Percentiles rank a stretch among this genome's conserved stretches.
Evolutionary conservation across 768 basidiomycete genomes (phyloP).

Genomic region (Aureoboletus auriporus): DNA sequence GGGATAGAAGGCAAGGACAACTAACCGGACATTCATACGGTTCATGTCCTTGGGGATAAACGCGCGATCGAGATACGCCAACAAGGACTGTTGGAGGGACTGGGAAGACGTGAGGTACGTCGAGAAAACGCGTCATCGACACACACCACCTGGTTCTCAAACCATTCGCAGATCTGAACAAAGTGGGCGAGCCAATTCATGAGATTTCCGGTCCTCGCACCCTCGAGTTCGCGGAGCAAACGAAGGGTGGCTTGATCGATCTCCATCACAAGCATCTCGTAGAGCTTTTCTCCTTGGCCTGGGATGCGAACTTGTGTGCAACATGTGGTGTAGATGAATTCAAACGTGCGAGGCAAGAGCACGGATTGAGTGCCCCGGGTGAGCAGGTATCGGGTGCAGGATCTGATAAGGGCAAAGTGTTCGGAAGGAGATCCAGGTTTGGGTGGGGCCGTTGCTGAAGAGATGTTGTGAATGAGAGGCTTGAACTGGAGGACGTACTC

Average conservation of each 20-base stretch:
- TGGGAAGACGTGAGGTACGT: constrained; percentile 22
- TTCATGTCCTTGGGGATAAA: constrained; percentile 46
- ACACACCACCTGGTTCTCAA: constrained; percentile 61
- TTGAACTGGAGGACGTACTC: neutral
- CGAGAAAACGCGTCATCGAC: neutral
- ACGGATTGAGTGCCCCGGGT: constrained; percentile 30
- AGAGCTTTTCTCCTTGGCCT: constrained; percentile 53
- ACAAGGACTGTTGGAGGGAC: constrained; percentile 56
- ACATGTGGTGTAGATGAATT: constrained; percentile 55
- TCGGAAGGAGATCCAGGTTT: neutral
- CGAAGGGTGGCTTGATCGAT: constrained; percentile 50
- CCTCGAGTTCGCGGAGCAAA: constrained; percentile 38
- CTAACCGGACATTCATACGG: constrained; percentile 44
- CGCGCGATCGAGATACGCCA: constrained; percentile 69
- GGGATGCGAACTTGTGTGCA: constrained; percentile 49
- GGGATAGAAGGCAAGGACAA: neutral
- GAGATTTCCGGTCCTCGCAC: constrained; percentile 14
- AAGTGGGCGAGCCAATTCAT: constrained; percentile 59
- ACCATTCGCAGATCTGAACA: constrained; percentile 56
- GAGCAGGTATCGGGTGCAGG: constrained; percentile 40
- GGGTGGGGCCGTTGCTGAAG: constrained; percentile 3
- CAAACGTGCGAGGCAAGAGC: constrained; percentile 46
- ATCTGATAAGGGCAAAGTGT: constrained; percentile 29
- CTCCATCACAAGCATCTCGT: constrained; percentile 54
- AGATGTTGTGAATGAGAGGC: neutral